Evolutionary conservation across 2,329 filamentous ascomycete species (phyloP), one percentile per base, ranked within the genome.

Genomic region (Endothia cerciana): DNA sequence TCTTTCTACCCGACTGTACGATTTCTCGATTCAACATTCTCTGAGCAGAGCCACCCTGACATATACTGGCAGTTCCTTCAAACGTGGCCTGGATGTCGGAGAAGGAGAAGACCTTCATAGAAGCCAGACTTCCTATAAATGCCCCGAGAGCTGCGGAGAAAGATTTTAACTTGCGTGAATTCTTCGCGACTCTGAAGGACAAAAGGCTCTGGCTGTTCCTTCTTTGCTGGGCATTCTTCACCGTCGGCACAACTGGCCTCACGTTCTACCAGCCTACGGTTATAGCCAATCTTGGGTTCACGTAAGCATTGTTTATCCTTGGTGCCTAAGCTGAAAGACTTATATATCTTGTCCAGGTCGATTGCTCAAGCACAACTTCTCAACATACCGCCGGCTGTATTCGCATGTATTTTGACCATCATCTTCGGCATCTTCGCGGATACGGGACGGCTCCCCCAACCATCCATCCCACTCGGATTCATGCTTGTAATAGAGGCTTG

Each of bases 1-100:
- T 87, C 61, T 63, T 83, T 0, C 75, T 87, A 0, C 84, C 84
- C 0, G 83, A 87, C 69, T 85, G 81, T 83, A 71, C 69, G 77
- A 64, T n/a, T 22, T 22, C 1, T 19, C 30, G n/a, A 19, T 13
- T 41, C 1, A 25, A 8, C 22, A 3, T n/a, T 49, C 13, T 33
- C 22, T 38, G 40, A n/a, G 41, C 13, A 55, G 5, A 0, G 8
- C 8, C 17, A 63, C 77, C 17, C 53, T 25, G 62, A 59, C 45
- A 36, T 61, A 5, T 62, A 1, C 53, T 17, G 45, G 81, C 22
- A 51, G 79, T 82, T 62, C 80, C 81, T 0, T 71, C 75, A 4
- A 77, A 74, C 47, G 81, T 82, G 8, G 75, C 73, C 56, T 84
- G 81, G 81, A 73, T 83, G 41, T 79, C 76, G 0, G 76, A 79